Evolutionary conservation across 495 filamentous ascomycete genomes (phyloP), one percentile per base, ranked within the genome.

Genomic region (Pseudoneurospora amorphoporcata): DNA sequence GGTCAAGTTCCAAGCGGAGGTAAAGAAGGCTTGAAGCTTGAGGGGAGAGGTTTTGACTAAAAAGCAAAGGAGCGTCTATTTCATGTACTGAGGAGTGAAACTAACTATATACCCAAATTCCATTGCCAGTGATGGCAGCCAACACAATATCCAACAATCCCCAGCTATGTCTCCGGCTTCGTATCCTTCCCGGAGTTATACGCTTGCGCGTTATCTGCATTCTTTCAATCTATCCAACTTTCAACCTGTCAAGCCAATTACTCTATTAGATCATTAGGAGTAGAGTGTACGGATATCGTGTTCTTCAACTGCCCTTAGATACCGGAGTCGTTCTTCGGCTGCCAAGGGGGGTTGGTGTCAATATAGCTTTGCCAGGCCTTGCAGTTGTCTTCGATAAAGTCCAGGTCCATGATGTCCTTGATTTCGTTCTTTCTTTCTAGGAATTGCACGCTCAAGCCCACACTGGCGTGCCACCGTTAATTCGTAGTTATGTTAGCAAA

Each of bases 371-470:
- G 65, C 74, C 74, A 75, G 14, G 74, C 74, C 8, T 75, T 45
- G 32, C 74, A 75, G 43, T 75, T 75, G 37, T 16, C 39, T 47
- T 73, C 72, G 39, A 75, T 17, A 16, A 23, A 32, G 29, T 38
- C 39, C 7, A 75, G 39, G 39, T 72, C 43, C 73, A 74, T 74
- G 6, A 61, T 42, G 8, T 72, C 17, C 35, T 40, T 58, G 39
- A 76, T 74, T 32, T 74, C 39, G 61, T 68, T n/a, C 10, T 29
- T 23, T 42, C 58, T 75, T 77, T 86, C 84, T 2, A 86, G 71
- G 75, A 86, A 84, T 74, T 85, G 81, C 19, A 86, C 73, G 17
- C 83, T 82, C 39, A 87, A 79, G 3, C 85, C 84, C 65, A 82
- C 77, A 41, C 76, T 71, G 4, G 81, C 79, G 74, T 86, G 73